Conservation (phyloP, 257 asterid species). For the Ajuga chamaepitys region DNA sequence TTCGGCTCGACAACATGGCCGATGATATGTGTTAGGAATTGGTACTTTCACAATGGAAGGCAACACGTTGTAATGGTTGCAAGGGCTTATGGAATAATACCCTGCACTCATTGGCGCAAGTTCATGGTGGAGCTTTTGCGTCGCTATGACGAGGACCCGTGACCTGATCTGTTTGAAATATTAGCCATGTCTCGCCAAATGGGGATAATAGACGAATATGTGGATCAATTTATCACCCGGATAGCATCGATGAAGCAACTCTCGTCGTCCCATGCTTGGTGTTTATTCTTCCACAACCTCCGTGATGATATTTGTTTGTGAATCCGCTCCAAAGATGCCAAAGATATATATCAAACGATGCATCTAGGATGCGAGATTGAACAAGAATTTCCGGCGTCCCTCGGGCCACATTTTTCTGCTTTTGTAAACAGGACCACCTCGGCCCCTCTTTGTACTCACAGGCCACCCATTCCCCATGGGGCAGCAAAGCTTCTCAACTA, state of each 20-base stretch:
- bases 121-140: background rate
- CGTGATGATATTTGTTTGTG: background rate
- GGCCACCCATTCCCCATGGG: too few relatives aligned
- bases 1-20: too few relatives aligned
- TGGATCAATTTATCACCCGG: background rate
- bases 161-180: background rate
- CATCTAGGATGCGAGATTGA: background rate
- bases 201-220: background rate
- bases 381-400: background rate
- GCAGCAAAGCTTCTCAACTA: too few relatives aligned
- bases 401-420: background rate
- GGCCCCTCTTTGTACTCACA: too few relatives aligned
- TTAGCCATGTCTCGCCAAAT: background rate
- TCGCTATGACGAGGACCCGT: background rate
- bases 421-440: too few relatives aligned
- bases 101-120: too few relatives aligned
- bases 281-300: background rate
- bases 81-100: too few relatives aligned
- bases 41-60: too few relatives aligned
- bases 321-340: background rate
- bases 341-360: background rate
- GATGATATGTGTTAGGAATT: too few relatives aligned
- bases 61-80: too few relatives aligned
- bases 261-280: background rate
- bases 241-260: background rate